Base-by-base conservation (phyloP, 495 filamentous ascomycete species). In the Neurospora hispaniola region DNA sequence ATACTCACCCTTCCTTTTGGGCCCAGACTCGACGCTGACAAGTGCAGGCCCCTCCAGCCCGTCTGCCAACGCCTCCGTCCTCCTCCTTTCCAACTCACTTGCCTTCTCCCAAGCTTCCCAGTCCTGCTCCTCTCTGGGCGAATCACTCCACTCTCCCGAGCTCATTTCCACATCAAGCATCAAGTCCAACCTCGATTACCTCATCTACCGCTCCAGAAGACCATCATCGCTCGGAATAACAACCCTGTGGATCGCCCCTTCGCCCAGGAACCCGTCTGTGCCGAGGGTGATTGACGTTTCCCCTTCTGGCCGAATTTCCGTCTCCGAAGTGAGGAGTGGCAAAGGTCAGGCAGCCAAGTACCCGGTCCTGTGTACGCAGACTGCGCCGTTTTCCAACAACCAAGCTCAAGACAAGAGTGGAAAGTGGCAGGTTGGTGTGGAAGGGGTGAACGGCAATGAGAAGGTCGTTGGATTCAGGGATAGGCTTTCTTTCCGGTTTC, bases 401-500 rank as follows among this genome's bases (percentile, higher is more conserved):
- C 72, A 77, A 10, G 81, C 48, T 4, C 79, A 83, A 66, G 81
- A 87, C 73, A 83, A 77, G 31, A 80, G 77, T 43, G 54, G 78
- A 38, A 79, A 77, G 72, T 85, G 85, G 84, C 84, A 82, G 41
- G 79, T 85, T 20, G 75, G 78, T 2, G 77, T 86, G 2, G 75
- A 81, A 42, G 81, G 23, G 12, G 46, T 38, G 27, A 16, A 73
- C 14, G 42, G 75, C 48, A 46, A 27, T 48, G 71, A 72, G 6
- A 31, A 2, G 0, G 16, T 20, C 20, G 38, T 44, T 40, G 81
- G 83, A 0, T 87, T 82, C 73, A 84, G 86, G 4, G 86, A 89
- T 76, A 81, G 81, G 35, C 73, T 87, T 18, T 86, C 83, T 42
- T 89, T 88, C 72, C 85, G 87, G 23, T 85, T 84, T 73, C 73